Conservation (phyloP, 306 rosid genomes). For the Oxytropis ochrocephala region DNA sequence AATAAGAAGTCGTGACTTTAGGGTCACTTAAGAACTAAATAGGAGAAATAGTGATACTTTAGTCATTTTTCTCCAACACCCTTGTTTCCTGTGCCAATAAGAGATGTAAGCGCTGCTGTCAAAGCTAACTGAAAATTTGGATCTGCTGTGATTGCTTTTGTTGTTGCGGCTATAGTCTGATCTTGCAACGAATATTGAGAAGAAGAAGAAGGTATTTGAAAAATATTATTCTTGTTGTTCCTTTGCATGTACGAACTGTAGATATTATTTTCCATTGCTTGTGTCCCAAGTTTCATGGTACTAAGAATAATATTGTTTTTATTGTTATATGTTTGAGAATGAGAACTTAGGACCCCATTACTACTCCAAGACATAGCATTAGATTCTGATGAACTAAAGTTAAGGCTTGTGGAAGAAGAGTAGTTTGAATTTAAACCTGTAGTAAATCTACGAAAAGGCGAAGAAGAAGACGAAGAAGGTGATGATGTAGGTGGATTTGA, state of each 20-base stretch:
- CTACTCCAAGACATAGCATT: constrained; percentile 42
- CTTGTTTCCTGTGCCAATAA: constrained; percentile 40
- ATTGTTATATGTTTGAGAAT: constrained; percentile 17
- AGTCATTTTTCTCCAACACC: constrained; percentile 18
- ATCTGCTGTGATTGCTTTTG: constrained; percentile 71
- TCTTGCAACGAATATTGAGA: constrained; percentile 26
- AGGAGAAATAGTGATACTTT: no score
- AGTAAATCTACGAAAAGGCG: constrained; percentile 32
- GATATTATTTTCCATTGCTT: constrained; percentile 26
- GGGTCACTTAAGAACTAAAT: no score
- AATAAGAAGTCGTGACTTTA: no score
- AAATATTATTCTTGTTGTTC: background rate
- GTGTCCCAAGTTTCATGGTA: constrained; percentile 32
- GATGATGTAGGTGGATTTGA: constrained; percentile 19
- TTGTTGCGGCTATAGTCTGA: constrained; percentile 64
- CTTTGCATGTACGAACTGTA: constrained; percentile 41
- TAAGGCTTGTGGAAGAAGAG: constrained; percentile 40
- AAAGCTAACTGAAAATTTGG: constrained; percentile 78
- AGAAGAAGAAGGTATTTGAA: background rate
- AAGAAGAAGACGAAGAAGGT: constrained; percentile 30
- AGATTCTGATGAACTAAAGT: constrained; percentile 46
- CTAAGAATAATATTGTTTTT: constrained; percentile 24
- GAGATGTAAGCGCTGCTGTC: constrained; percentile 60
- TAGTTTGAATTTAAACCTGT: constrained; percentile 30
- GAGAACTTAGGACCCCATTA: constrained; percentile 22